Percentiles rank a stretch among this genome's conserved stretches.
Conservation (phyloP, 495 filamentous ascomycete species). For the Parachaetomium inaequale region DNA sequence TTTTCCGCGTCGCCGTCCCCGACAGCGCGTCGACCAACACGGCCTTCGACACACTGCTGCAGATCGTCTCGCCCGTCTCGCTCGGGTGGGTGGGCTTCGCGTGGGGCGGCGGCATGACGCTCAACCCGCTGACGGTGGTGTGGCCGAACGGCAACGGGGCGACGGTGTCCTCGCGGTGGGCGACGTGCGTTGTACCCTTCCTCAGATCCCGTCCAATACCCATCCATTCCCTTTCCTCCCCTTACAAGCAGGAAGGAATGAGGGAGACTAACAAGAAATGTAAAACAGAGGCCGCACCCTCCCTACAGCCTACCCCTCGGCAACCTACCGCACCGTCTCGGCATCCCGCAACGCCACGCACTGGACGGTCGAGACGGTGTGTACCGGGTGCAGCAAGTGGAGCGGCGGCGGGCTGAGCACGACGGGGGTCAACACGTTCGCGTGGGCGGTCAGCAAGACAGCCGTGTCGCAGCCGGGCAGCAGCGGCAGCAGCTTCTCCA, state of each 20-base stretch:
- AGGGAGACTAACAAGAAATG: too few relatives aligned
- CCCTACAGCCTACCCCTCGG: conserved; percentile 31
- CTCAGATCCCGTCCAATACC: neutral
- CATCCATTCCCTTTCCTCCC: neutral
- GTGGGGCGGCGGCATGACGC: conserved; percentile 7
- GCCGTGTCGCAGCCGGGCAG: conserved; percentile 26
- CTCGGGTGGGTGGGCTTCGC: neutral
- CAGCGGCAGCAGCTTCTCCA: conserved; percentile 21
- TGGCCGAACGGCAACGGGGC: conserved; percentile 7
- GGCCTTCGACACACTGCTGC: neutral
- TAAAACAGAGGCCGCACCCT: neutral
- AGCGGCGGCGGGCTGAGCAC: conserved; percentile 31
- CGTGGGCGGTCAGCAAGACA: conserved; percentile 36
- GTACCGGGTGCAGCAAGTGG: conserved; percentile 45
- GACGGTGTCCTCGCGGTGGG: conserved; percentile 5
- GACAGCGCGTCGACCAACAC: neutral
- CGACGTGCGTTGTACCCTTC: neutral
- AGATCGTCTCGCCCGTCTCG: conserved; percentile 2
- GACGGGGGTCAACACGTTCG: conserved; percentile 35
- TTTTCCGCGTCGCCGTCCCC: conserved; percentile 3
- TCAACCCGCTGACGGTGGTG: conserved; percentile 12
- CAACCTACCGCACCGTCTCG: conserved; percentile 40
- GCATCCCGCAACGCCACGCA: conserved; percentile 44
- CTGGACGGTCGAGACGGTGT: conserved; percentile 46
- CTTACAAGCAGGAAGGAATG: too few relatives aligned